A percentile compares a stretch with the other conserved stretches of the same genome.
These are phyloP conservation scores for Trypanosoma lewisi DNA, from an alignment of 208 protist genomes.

Conservation along the genomic window DNA sequence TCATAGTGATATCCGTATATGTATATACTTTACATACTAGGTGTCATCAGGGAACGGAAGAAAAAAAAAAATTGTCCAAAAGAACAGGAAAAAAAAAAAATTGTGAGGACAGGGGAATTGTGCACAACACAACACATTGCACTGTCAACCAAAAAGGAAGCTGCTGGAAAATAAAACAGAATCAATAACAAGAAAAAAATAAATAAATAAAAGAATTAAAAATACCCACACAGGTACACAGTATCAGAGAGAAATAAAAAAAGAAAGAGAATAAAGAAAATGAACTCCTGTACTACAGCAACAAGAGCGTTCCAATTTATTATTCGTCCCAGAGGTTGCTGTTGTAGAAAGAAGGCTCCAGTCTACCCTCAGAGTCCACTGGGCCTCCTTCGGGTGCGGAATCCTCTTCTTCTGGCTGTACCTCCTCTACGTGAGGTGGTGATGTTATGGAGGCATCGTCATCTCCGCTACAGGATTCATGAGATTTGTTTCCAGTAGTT, in stretches of 20 bases:
- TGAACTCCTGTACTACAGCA: slow-evolving; percentile 2
- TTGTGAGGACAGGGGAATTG: no score
- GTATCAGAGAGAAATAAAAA: no score
- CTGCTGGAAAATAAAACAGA: no score
- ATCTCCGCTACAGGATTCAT: background rate
- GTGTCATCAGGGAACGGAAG: no score
- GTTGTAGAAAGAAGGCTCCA: slow-evolving; percentile 22
- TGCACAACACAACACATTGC: no score
- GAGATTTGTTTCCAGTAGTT: background rate
- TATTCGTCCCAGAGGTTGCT: slow-evolving; percentile 27
- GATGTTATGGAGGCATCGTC: background rate
- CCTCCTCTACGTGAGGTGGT: no score
- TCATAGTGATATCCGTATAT: slow-evolving; percentile 26
- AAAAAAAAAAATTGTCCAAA: no score
- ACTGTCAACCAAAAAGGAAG: no score
- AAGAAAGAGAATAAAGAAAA: background rate
- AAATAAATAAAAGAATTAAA: background rate
- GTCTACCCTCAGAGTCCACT: background rate
- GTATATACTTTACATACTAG: no score
- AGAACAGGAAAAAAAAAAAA: slow-evolving; percentile 3
- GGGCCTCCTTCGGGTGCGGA: background rate
- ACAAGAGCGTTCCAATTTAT: background rate
- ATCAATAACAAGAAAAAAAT: background rate
- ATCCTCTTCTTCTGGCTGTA: background rate
- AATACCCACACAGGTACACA: background rate